Conservation (phyloP, 225 moss, liverwort and hornwort genomes). For the Thuidium tamariscinum region DNA sequence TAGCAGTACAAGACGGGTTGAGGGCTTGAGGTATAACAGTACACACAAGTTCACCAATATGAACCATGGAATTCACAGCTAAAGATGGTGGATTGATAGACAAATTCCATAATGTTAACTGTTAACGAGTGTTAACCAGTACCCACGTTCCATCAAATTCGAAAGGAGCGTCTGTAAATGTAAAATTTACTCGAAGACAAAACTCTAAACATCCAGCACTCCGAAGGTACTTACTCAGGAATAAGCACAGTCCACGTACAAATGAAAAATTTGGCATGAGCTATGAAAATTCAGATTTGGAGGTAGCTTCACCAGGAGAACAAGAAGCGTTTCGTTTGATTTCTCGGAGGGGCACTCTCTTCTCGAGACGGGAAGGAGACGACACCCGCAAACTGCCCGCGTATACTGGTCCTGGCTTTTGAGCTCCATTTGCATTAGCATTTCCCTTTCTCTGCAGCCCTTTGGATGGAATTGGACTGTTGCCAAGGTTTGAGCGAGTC, state of each 20-base stretch:
- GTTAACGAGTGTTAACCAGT: background rate
- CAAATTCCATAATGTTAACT: background rate
- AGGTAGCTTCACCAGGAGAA: background rate
- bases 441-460: background rate
- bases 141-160: background rate
- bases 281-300: slow-evolving; percentile 2
- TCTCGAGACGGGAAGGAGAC: slow-evolving; percentile 17
- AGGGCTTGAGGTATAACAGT: background rate
- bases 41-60: background rate
- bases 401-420: slow-evolving; percentile 22
- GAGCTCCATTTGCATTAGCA: background rate
- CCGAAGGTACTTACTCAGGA: background rate
- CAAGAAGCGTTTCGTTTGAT: slow-evolving; percentile 11
- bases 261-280: background rate
- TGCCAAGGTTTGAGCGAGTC: slow-evolving; percentile 14
- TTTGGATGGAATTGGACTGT: slow-evolving; percentile 13
- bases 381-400: slow-evolving; percentile 10
- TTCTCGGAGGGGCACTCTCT: slow-evolving; percentile 31
- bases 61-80: background rate
- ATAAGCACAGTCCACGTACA: background rate
- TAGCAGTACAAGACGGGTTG: background rate
- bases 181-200: background rate
- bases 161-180: background rate
- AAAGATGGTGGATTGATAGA: background rate
- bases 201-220: background rate